Evolutionary conservation across 129 eudicot genomes (phyloP), one percentile per base, ranked within the genome.

Genomic region (Scalesia atractyloides): DNA sequence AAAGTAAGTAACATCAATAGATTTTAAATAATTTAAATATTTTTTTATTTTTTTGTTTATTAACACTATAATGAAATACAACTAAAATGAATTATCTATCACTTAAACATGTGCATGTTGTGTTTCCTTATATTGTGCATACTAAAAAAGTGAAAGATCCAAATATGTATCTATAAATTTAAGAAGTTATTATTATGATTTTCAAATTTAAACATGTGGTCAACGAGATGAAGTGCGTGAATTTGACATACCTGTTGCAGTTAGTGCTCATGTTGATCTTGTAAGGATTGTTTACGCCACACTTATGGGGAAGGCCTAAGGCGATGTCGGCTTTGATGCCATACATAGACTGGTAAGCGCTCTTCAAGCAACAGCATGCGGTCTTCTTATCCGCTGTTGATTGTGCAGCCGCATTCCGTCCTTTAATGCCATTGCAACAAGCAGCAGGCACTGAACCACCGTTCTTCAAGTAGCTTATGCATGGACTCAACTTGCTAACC

Each of bases 251-350:
- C 88, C 24, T 80, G 78, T 44, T 24, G 85, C 88, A 84, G 53
- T 80, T 82, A 0, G 76, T 80, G 73, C 13, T 9, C 51, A 70
- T 71, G 82, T 84, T 85, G 36, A 85, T 74, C 59, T 43, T 54
- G 76, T 74, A 81, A 22, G 86, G 80, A 54, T 79, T 17, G 2
- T 34, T 72, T 33, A 85, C 75, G n/a, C 86, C 78, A 64, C 86
- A 85, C 58, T 39, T 60, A 7, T 68, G 52, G 0, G 89, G 89
- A 62, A 85, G 86, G 15, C 56, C 62, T n/a, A 36, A 14, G 2
- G 86, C 86, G 14, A 14, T 37, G 33, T 30, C 64, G 0, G 26
- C 3, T 43, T 82, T 72, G 53, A 85, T 17, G 4, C 72, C 80
- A 20, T 62, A 0, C 1, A 4, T 0, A 0, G 49, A 24, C 11